Conservation (phyloP, 495 filamentous ascomycete species). For the Neurospora sp. region DNA sequence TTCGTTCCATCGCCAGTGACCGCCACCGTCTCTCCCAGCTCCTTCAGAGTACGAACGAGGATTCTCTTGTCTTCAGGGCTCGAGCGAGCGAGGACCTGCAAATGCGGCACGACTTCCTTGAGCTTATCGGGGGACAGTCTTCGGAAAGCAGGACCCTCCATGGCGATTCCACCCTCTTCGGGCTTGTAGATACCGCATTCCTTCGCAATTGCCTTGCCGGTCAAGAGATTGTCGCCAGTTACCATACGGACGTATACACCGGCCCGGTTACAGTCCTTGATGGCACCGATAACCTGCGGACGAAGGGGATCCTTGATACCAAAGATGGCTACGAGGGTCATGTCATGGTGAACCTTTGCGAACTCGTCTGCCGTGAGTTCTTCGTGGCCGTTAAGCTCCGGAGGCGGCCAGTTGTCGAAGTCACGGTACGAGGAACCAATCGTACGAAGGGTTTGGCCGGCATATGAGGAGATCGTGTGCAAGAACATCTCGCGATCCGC, state of each 20-base stretch:
- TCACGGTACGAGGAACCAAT: slow-evolving; percentile 84
- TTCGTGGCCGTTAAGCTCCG: slow-evolving; percentile 57
- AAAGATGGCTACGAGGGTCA: slow-evolving; percentile 71
- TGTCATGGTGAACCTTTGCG: slow-evolving; percentile 58
- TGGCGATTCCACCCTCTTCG: slow-evolving; percentile 60
- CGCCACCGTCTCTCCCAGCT: slow-evolving; percentile 68
- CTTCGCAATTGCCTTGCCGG: slow-evolving; percentile 68
- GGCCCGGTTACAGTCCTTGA: slow-evolving; percentile 61
- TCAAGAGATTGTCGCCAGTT: slow-evolving; percentile 75
- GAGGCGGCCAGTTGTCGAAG: slow-evolving; percentile 83
- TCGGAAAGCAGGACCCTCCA: slow-evolving; percentile 81
- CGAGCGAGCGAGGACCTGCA: slow-evolving; percentile 78
- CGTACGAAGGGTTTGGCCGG: slow-evolving; percentile 71
- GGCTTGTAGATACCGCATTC: slow-evolving; percentile 78
- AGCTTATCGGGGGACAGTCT: slow-evolving; percentile 58
- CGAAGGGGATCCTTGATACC: slow-evolving; percentile 89
- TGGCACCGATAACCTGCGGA: slow-evolving; percentile 63
- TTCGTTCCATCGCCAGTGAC: slow-evolving; percentile 88
- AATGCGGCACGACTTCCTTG: slow-evolving; percentile 57
- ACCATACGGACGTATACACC: slow-evolving; percentile 86
- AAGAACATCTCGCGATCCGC: slow-evolving; percentile 49
- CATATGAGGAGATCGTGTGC: slow-evolving; percentile 64
- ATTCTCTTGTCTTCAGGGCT: slow-evolving; percentile 83
- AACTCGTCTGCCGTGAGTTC: slow-evolving; percentile 58
- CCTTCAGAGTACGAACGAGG: slow-evolving; percentile 61